These are phyloP conservation scores for Fragaria iinumae DNA, from an alignment of 306 rosid species.

Conservation along the genomic window DNA sequence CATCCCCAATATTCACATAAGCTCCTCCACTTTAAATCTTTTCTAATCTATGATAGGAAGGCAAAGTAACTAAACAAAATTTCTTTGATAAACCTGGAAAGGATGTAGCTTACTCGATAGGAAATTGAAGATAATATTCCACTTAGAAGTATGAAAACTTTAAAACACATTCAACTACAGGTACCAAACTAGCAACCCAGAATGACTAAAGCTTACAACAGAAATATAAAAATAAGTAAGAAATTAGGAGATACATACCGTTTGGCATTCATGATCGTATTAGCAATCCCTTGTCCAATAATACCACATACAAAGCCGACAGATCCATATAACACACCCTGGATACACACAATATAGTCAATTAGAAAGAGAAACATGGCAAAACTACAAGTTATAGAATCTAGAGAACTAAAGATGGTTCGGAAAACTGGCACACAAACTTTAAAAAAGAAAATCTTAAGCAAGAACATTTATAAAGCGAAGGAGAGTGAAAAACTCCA, in stretches of 20 bases:
- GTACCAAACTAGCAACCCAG: background rate
- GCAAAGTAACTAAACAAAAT: background rate
- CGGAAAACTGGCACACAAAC: background rate
- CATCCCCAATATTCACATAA: background rate
- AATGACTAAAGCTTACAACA: background rate
- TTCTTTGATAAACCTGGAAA: background rate
- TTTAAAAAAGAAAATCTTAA: background rate
- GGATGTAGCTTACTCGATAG: background rate
- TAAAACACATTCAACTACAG: background rate
- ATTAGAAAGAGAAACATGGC: constrained; percentile 1
- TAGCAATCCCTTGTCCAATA: constrained; percentile 96
- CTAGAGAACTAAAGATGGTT: background rate
- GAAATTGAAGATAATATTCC: background rate
- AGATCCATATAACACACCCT: constrained; percentile 88
- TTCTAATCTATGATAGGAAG: background rate
- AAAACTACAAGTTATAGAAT: background rate
- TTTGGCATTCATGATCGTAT: constrained; percentile 85
- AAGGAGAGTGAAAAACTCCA: background rate
- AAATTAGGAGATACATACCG: constrained; percentile 40
- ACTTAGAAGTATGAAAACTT: background rate
- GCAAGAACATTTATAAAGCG: background rate
- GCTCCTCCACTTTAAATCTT: constrained; percentile 1
- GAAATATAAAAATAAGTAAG: background rate
- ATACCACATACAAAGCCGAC: constrained; percentile 96
- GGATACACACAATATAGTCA: constrained; percentile 22